Conservation (phyloP, 2,329 filamentous ascomycete species). For the Trichothecium sympodiale region DNA sequence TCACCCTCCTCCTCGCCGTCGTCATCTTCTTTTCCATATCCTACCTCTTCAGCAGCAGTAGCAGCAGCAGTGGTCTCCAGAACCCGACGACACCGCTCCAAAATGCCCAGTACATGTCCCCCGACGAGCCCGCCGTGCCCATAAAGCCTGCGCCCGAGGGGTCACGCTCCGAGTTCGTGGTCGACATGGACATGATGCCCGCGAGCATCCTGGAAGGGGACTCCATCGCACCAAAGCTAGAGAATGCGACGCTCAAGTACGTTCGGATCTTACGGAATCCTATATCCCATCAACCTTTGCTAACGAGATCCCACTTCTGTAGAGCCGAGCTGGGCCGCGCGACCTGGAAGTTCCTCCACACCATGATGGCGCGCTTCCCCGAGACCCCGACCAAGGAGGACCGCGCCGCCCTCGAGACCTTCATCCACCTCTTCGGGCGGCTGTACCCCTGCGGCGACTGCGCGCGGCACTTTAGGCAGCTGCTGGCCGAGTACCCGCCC, state of each 20-base stretch:
- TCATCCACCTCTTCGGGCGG: constrained; percentile 55
- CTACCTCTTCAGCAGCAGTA: constrained; percentile 43
- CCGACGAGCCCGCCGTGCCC: constrained; percentile 6
- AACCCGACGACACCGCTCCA: constrained; percentile 9
- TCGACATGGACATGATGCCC: constrained; percentile 32
- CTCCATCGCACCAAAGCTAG: constrained; percentile 69
- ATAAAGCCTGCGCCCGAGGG: constrained; percentile 12
- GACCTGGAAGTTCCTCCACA: constrained; percentile 61
- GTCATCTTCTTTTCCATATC: constrained; percentile 46
- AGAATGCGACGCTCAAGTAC: constrained; percentile 72
- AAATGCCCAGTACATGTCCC: constrained; percentile 8
- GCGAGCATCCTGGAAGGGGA: constrained; percentile 49
- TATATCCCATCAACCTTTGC: constrained; percentile 1
- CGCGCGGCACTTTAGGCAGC: constrained; percentile 52
- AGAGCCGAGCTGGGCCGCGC: constrained; percentile 56
- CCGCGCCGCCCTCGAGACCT: constrained; percentile 50
- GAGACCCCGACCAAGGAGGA: constrained; percentile 53
- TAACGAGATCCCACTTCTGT: constrained; percentile 6
- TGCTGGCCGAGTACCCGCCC: constrained; percentile 52
- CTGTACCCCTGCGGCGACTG: constrained; percentile 63
- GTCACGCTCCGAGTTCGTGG: constrained; percentile 16
- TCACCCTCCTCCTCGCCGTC: constrained; percentile 42
- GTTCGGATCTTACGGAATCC: background rate
- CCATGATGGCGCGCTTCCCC: constrained; percentile 59
- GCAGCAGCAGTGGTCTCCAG: constrained; percentile 7